These are phyloP conservation scores for Salisapilia sapeloensis DNA, from an alignment of 352 stramenopile species.

Conservation along the genomic window DNA sequence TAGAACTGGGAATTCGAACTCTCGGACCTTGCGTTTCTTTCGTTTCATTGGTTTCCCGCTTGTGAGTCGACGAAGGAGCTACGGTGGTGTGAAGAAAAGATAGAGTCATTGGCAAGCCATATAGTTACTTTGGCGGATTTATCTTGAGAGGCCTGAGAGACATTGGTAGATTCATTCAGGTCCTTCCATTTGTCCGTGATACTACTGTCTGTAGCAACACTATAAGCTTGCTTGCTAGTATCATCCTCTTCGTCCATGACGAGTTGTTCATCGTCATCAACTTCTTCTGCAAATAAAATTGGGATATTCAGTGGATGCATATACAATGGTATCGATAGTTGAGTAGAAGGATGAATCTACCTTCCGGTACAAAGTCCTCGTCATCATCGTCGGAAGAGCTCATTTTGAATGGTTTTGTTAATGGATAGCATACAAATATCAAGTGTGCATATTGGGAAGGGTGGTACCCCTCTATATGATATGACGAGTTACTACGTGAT, in stretches of 20 bases:
- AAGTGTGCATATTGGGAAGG: too few relatives aligned
- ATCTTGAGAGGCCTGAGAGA: conserved; percentile 25
- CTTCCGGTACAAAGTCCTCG: conserved; percentile 53
- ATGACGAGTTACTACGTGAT: too few relatives aligned
- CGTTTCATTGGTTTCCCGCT: conserved; percentile 24
- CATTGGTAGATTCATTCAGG: conserved; percentile 33
- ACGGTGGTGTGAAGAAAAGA: conserved; percentile 1
- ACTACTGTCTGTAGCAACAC: conserved; percentile 12
- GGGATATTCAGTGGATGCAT: neutral
- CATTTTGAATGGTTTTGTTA: conserved; percentile 11
- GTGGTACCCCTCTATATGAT: too few relatives aligned
- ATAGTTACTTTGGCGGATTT: conserved; percentile 25
- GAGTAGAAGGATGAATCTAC: conserved; percentile 5
- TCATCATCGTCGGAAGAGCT: conserved; percentile 52
- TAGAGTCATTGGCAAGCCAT: neutral
- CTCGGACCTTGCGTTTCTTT: conserved; percentile 46
- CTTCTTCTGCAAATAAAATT: neutral
- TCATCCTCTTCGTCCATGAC: conserved; percentile 1
- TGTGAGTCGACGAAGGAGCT: conserved; percentile 33
- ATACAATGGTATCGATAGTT: neutral
- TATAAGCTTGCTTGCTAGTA: neutral
- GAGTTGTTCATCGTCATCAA: conserved; percentile 1
- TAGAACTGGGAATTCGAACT: conserved; percentile 56
- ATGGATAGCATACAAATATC: too few relatives aligned
- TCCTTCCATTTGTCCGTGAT: conserved; percentile 45